Evolutionary conservation across 257 asterid species (phyloP).

Genomic region (Primulina huaijiensis): DNA sequence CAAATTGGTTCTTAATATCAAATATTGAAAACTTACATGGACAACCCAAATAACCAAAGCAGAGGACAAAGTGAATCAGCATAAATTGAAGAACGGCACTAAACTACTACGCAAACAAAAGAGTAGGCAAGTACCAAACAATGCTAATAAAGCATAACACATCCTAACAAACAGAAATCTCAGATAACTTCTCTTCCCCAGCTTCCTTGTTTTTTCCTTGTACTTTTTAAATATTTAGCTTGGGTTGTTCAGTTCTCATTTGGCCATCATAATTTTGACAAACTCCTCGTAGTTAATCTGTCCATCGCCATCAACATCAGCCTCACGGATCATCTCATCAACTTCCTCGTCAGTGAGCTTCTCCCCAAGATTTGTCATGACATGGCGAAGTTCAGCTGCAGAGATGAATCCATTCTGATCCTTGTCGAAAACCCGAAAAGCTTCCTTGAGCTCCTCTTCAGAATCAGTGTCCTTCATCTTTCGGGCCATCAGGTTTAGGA

Average conservation of each 20-base stretch:
- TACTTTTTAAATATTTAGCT: not conserved
- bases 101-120: not conserved
- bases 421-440: not conserved
- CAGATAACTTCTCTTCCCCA: not conserved
- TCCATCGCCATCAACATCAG: not conserved
- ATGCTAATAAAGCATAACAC: not conserved
- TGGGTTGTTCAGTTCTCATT: not conserved
- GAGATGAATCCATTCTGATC: not conserved
- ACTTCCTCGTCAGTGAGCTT: not conserved
- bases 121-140: not conserved
- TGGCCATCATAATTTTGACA: not conserved
- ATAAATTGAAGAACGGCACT: not conserved
- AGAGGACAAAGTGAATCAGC: not conserved
- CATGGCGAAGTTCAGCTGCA: not conserved
- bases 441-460: not conserved
- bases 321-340: not conserved
- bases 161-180: not conserved
- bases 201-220: not conserved
- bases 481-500: not conserved
- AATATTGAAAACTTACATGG: slow-evolving; percentile 3
- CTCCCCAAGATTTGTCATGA: not conserved
- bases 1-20: slow-evolving; percentile 27
- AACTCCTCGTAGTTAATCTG: not conserved
- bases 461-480: not conserved
- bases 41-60: not conserved